Evolutionary conservation across 2,329 filamentous ascomycete genomes (phyloP).

Genomic region (Ophiosphaerella korrae): DNA sequence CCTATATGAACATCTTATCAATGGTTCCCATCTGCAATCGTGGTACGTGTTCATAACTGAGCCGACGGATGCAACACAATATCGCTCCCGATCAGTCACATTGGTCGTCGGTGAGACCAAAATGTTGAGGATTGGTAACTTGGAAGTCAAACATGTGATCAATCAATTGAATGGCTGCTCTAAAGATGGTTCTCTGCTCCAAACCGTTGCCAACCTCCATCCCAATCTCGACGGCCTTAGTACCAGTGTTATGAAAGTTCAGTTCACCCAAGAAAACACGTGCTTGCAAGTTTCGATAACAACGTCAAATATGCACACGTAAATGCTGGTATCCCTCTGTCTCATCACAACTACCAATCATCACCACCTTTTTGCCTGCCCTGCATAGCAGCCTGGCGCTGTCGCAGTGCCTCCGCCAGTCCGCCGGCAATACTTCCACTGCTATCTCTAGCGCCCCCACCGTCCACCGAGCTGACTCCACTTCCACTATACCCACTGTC

Average conservation of each 20-base stretch:
- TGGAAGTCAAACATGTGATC: too few relatives aligned
- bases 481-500: constrained; percentile 62
- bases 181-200: too few relatives aligned
- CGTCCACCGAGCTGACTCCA: constrained; percentile 44
- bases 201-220: too few relatives aligned
- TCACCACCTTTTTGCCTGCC: constrained; percentile 43
- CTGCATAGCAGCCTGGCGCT: constrained; percentile 57
- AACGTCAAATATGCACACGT: background rate
- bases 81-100: too few relatives aligned
- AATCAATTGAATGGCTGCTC: too few relatives aligned
- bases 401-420: constrained; percentile 56
- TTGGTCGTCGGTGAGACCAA: too few relatives aligned
- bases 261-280: too few relatives aligned
- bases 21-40: background rate
- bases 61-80: too few relatives aligned
- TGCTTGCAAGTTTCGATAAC: background rate
- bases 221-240: too few relatives aligned
- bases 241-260: too few relatives aligned
- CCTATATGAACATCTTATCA: background rate
- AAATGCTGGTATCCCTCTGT: too few relatives aligned
- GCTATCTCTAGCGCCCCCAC: constrained; percentile 46
- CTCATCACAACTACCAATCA: constrained; percentile 33
- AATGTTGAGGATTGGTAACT: too few relatives aligned
- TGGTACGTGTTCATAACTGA: background rate
- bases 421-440: constrained; percentile 55